Evolutionary conservation across 2,329 filamentous ascomycete species (phyloP).

Genomic region (Talaromyces verruculosus): DNA sequence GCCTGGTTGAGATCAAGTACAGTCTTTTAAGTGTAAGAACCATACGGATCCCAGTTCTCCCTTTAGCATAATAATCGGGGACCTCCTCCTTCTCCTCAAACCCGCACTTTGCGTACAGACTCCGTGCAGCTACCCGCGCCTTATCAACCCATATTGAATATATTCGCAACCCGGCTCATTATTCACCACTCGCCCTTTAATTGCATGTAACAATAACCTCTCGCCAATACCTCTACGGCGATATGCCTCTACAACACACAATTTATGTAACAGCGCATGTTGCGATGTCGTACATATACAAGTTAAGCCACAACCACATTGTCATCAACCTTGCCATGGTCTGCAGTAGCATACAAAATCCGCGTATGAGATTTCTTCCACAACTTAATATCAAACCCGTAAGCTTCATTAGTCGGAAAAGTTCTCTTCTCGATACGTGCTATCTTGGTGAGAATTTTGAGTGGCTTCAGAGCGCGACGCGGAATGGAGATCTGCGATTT

Average conservation of each 20-base stretch:
- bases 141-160: slow-evolving; percentile 50
- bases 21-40: slow-evolving; percentile 33
- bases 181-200: slow-evolving; percentile 30
- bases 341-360: slow-evolving; percentile 37
- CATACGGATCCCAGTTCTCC: slow-evolving; percentile 50
- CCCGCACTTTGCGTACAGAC: slow-evolving; percentile 47
- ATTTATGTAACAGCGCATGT: slow-evolving; percentile 52
- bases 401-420: slow-evolving; percentile 54
- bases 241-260: slow-evolving; percentile 50
- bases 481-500: slow-evolving; percentile 41
- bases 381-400: slow-evolving; percentile 49
- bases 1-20: background rate
- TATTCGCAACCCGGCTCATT: slow-evolving; percentile 5
- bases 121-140: slow-evolving; percentile 45
- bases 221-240: slow-evolving; percentile 50
- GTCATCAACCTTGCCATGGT: slow-evolving; percentile 1
- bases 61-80: slow-evolving; percentile 52
- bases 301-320: slow-evolving; percentile 46
- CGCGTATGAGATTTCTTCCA: slow-evolving; percentile 52
- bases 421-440: slow-evolving; percentile 50
- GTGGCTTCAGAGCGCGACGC: slow-evolving; percentile 37
- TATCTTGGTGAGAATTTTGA: slow-evolving; percentile 38
- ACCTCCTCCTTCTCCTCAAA: slow-evolving; percentile 50
- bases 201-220: slow-evolving; percentile 44
- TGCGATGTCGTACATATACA: slow-evolving; percentile 48